These are phyloP conservation scores for Cinchona pubescens DNA, from an alignment of 257 asterid genomes.

Conservation along the genomic window DNA sequence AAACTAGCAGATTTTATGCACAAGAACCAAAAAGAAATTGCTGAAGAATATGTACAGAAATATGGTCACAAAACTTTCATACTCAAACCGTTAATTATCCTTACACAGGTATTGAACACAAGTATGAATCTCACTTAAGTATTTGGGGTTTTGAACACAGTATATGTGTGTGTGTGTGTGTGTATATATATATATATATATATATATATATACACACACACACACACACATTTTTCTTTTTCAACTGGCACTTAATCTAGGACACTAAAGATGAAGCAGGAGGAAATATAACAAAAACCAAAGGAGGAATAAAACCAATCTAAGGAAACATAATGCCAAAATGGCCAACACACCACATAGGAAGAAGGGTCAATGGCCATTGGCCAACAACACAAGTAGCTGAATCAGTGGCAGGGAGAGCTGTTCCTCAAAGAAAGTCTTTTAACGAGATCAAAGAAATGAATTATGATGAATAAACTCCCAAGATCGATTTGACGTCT, in stretches of 20 bases:
- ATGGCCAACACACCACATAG: neutral
- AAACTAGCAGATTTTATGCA: neutral
- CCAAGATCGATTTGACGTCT: neutral
- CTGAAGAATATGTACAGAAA: neutral
- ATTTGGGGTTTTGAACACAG: neutral
- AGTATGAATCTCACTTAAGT: neutral
- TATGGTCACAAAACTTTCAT: neutral
- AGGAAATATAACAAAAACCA: neutral
- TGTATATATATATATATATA: too few relatives aligned
- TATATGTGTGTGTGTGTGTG: too few relatives aligned
- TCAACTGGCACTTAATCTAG: neutral
- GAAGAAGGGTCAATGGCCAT: neutral
- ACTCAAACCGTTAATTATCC: neutral
- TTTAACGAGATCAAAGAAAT: neutral
- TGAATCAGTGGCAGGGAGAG: neutral
- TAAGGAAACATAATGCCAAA: neutral
- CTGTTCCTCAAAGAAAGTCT: neutral
- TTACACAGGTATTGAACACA: neutral
- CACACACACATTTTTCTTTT: too few relatives aligned
- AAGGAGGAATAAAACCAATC: neutral
- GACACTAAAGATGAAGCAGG: neutral
- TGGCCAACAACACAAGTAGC: neutral
- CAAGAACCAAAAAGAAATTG: neutral
- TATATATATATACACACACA: too few relatives aligned
- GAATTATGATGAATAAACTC: too few relatives aligned